Conservation (phyloP, 2,329 filamentous ascomycete genomes). For the Fusarium miscanthi region DNA sequence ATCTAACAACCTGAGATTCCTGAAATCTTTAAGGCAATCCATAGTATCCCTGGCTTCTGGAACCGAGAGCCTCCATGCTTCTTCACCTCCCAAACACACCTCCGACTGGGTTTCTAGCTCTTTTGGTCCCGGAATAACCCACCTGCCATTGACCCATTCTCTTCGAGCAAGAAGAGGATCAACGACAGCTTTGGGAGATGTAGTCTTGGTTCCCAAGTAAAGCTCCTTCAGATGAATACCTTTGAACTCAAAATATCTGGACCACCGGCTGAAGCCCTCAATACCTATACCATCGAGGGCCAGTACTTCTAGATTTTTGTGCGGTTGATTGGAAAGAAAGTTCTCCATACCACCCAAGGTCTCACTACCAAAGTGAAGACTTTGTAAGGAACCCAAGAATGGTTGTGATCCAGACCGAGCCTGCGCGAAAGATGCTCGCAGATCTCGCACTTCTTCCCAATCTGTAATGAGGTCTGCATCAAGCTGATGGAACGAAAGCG, state of each 20-base stretch:
- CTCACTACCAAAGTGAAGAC: background rate
- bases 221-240: constrained; percentile 5
- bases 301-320: background rate
- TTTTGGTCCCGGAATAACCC: background rate
- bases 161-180: background rate
- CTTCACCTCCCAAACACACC: background rate
- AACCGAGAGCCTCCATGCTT: background rate
- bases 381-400: background rate
- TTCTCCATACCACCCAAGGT: background rate
- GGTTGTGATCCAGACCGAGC: background rate
- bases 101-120: background rate
- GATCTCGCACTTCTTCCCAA: background rate
- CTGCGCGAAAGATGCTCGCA: background rate
- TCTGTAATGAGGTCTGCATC: background rate
- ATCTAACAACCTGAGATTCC: constrained; percentile 4
- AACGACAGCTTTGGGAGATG: background rate
- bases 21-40: background rate
- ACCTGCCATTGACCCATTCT: constrained; percentile 12
- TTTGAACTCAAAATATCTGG: background rate
- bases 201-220: background rate
- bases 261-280: background rate
- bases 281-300: constrained; percentile 5
- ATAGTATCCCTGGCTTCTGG: background rate
- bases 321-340: background rate
- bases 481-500: background rate